Evolutionary conservation across 768 basidiomycete species (phyloP), one percentile per base, ranked within the genome.

Genomic region (Termitomyces sp.): DNA sequence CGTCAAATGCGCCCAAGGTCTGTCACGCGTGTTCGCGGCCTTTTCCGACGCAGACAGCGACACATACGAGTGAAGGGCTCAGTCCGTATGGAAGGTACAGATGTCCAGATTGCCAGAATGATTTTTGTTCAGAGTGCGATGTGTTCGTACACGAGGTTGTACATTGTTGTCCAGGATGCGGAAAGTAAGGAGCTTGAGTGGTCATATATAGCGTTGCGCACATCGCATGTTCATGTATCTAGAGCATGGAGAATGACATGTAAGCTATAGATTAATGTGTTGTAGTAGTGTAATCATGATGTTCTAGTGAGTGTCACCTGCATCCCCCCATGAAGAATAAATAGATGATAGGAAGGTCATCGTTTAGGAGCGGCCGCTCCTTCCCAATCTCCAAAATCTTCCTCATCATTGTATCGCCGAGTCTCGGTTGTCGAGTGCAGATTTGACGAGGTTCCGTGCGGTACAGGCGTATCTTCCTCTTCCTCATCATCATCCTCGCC

Each of bases 91-190:
- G 94, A 17, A 82, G 96, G 38, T 99, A 98, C 72, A 83, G 87
- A 56, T 98, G 97, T 73, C 87, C 89, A 2, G 89, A 91, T 29
- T 98, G 97, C 76, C 68, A 73, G 2, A 77, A 90, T 54, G 89
- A 97, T 70, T 99, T 98, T 70, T 98, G 97, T 71, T 83, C 87
- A 31, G 96, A 98, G 53, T 99, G 97, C 71, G 97, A 99, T 75
- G 84, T 96, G 20, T 97, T 98, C 69, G 87, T 98, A 5, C 97
- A 98, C 67, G 93, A 96, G 63, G 94, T 94, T 25, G 79, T 98
- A 20, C 96, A 98, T 70, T 94, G 92, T 62, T 99, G 96, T 77
- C 95, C 96, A 0, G 91, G 90, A 10, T 93, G 91, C 65, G 88
- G 88, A 2, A 80, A 78, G 66, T 80, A 74, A 43, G 15, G 59